Percentiles rank a stretch among this genome's conserved stretches.
These are phyloP conservation scores for Aegilops tauschii DNA, from an alignment of 176 grass and related monocot species.

Conservation along the genomic window DNA sequence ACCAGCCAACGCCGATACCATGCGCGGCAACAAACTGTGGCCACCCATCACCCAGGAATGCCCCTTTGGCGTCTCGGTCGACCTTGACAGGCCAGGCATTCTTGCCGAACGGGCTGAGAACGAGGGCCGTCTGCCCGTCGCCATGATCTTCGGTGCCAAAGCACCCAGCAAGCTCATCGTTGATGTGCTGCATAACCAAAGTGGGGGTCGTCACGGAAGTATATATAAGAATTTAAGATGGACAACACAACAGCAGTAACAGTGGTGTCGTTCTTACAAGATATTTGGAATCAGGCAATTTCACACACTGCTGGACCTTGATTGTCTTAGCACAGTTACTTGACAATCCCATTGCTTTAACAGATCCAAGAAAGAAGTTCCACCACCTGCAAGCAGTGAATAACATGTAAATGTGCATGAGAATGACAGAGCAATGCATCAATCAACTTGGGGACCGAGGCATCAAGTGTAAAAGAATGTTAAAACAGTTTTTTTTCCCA, in stretches of 20 bases:
- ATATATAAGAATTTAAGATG: background rate
- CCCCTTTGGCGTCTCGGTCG: conserved; percentile 18
- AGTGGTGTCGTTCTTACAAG: background rate
- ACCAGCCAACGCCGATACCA: conserved; percentile 18
- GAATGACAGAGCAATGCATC: too few relatives aligned
- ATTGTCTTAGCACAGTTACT: too few relatives aligned
- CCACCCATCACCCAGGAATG: conserved; percentile 36
- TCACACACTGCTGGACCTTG: too few relatives aligned
- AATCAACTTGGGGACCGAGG: too few relatives aligned
- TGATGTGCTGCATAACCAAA: background rate
- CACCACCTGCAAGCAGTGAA: too few relatives aligned
- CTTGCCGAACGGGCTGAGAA: conserved; percentile 28
- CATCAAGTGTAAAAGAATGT: too few relatives aligned
- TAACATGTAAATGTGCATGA: too few relatives aligned
- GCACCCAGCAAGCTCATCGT: background rate
- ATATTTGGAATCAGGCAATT: too few relatives aligned
- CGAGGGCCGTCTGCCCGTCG: background rate
- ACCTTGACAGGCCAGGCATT: conserved; percentile 29
- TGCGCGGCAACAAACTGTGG: conserved; percentile 31
- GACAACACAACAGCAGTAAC: background rate
- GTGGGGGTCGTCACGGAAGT: background rate
- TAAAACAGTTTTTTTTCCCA: too few relatives aligned
- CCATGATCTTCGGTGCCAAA: background rate
- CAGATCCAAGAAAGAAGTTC: too few relatives aligned
- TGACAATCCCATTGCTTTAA: too few relatives aligned